Evolutionary conservation across 345 rosid genomes (phyloP), one percentile per base, ranked within the genome.

Genomic region (Balakata baccata): DNA sequence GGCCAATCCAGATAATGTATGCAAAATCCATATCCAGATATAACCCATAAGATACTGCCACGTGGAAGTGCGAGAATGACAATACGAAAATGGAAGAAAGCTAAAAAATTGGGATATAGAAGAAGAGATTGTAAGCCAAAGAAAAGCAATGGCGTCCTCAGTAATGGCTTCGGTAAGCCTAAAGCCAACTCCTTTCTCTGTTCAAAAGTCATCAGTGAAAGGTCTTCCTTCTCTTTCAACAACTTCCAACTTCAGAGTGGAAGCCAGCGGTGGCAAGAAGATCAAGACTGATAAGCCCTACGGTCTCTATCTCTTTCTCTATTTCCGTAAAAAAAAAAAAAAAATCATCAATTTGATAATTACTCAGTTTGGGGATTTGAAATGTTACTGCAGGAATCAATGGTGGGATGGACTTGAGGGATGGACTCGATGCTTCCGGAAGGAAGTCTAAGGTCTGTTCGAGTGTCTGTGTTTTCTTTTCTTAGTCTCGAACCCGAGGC

Each of bases 341-440:
- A n/a, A 29, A 29, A 29, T 29, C 34, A 29, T 1, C 1, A 29
- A 29, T 29, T 29, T 29, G 34, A 29, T 29, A 29, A 29, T 29
- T 29, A 29, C 1, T 29, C 2, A 29, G 34, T 29, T 29, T 29
- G 34, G 34, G 34, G 34, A n/a, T 29, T 43, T 22, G 52, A 29
- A 43, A 50, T 68, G 75, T 14, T 61, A 47, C 3, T 58, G 8
- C 63, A 92, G 98, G 98, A 75, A 75, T 62, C 34, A 66, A 43
- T 65, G 97, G 99, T 3, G 94, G 99, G 73, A 92, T 95, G 99
- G 73, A 39, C 78, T 83, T 92, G 83, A 88, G 87, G 84, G 80
- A 81, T 61, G 99, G 98, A 17, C 0, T 74, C 12, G 98, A 95
- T 80, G 94, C 99, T 54, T 92, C 97, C 6, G 98, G 97, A 45